Conservation (phyloP, 169 alveolate species). For the Plasmodium gonderi region DNA sequence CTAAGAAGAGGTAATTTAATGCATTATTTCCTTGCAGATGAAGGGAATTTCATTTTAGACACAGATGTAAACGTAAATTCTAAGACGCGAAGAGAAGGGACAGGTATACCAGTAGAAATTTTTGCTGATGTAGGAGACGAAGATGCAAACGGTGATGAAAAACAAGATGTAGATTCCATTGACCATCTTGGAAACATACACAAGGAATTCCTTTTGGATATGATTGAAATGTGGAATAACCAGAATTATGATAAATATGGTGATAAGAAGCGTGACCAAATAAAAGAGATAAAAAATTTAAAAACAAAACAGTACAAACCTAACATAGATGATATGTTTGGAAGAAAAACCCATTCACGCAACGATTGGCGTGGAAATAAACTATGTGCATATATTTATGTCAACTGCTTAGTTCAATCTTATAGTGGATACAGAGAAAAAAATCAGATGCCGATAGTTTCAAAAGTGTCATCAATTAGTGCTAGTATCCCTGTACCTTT, state of each 20-base stretch:
- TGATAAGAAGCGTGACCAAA: neutral
- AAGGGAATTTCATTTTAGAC: neutral
- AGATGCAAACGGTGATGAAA: neutral
- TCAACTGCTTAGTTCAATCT: neutral
- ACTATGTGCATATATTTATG: neutral
- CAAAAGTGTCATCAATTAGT: neutral
- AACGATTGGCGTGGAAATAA: neutral
- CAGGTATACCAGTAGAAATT: no score
- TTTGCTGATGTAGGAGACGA: neutral
- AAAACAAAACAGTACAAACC: neutral
- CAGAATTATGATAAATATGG: neutral
- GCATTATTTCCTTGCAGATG: neutral
- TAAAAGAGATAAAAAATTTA: neutral
- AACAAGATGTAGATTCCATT: neutral
- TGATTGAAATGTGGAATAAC: neutral
- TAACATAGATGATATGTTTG: neutral
- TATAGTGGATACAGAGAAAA: neutral
- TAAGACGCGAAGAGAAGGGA: neutral
- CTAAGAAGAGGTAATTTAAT: neutral
- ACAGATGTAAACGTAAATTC: neutral
- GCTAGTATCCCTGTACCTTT: neutral
- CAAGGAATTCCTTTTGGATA: neutral
- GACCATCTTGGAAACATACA: neutral
- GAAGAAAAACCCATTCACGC: neutral
- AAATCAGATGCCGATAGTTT: neutral